A percentile compares a stretch with the other conserved stretches of the same genome.
phyloP scores from a whole-genome alignment of 1,284 basidiomycete species.

The Mycosarcoma mackinlayi region DNA sequence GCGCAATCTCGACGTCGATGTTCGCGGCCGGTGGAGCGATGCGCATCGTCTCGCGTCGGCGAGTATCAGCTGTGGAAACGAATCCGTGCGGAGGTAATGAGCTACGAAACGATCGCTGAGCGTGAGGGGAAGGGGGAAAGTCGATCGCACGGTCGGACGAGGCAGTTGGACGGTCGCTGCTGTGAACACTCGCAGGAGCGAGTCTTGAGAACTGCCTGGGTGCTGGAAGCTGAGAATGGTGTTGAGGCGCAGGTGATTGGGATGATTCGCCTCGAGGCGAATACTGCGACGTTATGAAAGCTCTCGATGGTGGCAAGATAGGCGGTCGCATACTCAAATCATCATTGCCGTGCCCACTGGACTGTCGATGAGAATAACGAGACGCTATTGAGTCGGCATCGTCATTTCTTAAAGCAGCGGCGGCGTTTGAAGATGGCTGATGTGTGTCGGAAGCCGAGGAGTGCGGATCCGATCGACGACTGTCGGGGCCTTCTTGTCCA shows the following conservation, averaged over 20 bases:
- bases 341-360: not conserved
- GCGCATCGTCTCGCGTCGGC: not conserved
- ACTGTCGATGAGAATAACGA: not conserved
- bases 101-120: slow-evolving; percentile 1
- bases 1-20: slow-evolving; percentile 1
- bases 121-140: not conserved
- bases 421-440: not conserved
- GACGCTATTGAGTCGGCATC: slow-evolving; percentile 1
- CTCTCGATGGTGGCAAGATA: slow-evolving; percentile 3
- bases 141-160: slow-evolving; percentile 1
- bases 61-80: not conserved
- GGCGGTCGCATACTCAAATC: slow-evolving; percentile 23
- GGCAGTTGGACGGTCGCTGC: not conserved
- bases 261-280: slow-evolving; percentile 2
- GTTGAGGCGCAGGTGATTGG: not conserved
- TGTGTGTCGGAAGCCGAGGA: slow-evolving; percentile 3
- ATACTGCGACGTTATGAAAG: not conserved
- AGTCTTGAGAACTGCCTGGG: slow-evolving; percentile 1
- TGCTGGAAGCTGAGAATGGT: slow-evolving; percentile 10
- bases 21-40: not conserved
- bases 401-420: not conserved
- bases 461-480: not conserved
- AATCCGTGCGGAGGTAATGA: not conserved
- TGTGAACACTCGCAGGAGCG: slow-evolving; percentile 1
- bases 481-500: slow-evolving; percentile 1